Evolutionary conservation across 1,139 yeast species (phyloP), one percentile per base, ranked within the genome.

Genomic region (Taphrina wiesneri): DNA sequence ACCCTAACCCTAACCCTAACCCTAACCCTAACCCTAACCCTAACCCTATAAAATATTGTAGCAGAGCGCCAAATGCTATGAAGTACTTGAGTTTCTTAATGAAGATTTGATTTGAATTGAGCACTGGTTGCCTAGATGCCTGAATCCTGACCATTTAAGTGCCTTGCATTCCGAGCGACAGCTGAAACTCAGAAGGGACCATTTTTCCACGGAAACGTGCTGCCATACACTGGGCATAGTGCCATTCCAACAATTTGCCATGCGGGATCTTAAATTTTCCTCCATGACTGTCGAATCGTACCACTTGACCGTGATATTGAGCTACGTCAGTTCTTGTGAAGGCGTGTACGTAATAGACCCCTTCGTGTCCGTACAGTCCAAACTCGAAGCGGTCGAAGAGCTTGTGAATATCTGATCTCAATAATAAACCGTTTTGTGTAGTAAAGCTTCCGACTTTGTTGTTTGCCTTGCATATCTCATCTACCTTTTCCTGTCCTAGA

Each of bases 401-500:
- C 15, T 15, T 32, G 36, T 32, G 36, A 2, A 32, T 11, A 32
- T 32, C 36, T 32, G 36, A 15, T 15, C 15, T 32, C 36, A 32
- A 32, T 11, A 32, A 15, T 15, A 32, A 15, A 15, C 36, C 36
- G 36, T 32, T 32, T 15, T 11, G 15, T 11, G 36, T 32, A 32
- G 9, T 15, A 32, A 11, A 11, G 15, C 9, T 11, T 15, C 9
- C 15, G 4, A 32, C 36, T 2, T 2, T 15, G 15, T 32, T 11
- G 2, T 32, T 15, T 11, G 36, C 36, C 15, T 32, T 15, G 36
- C 36, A 32, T 13, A 51, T 26, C 30, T 51, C 26, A 41, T 51
- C 56, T 21, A 51, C 41, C 13, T 26, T 23, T 15, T 51, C 56
- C 26, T 51, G 41, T 32, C 56, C 56, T n/a, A 51, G 41, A 32